phyloP scores from a whole-genome alignment of 2,329 filamentous ascomycete genomes.

The Claviceps pusilla region DNA sequence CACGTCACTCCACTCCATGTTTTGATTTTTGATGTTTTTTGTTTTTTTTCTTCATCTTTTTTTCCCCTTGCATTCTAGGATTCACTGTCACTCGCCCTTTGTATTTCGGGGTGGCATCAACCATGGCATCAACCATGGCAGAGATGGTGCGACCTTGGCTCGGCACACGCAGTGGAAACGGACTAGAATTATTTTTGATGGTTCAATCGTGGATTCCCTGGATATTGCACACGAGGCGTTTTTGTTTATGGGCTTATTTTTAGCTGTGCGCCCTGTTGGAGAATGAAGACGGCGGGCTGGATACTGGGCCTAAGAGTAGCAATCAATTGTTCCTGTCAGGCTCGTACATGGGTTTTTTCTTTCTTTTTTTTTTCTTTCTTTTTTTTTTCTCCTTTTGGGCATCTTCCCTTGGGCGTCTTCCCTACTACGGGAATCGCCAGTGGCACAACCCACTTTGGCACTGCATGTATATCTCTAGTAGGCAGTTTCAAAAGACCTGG shows the following conservation, averaged over 20 bases:
- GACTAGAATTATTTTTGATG: not conserved
- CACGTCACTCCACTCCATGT: constrained; percentile 23
- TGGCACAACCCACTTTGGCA: constrained; percentile 4
- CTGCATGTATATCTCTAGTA: not conserved
- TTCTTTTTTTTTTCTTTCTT: too few relatives aligned
- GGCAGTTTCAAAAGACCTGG: not conserved
- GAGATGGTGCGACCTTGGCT: too few relatives aligned
- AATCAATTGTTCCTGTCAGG: not conserved
- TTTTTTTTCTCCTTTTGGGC: not conserved
- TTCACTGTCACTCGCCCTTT: not conserved
- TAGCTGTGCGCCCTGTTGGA: not conserved
- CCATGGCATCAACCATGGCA: too few relatives aligned
- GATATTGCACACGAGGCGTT: constrained; percentile 6
- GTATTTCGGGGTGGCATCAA: not conserved
- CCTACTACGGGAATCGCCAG: constrained; percentile 1
- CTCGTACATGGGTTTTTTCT: not conserved
- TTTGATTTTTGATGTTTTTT: not conserved
- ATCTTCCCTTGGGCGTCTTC: not conserved
- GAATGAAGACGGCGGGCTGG: constrained; percentile 1
- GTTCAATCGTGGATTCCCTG: constrained; percentile 2
- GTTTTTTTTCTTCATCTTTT: not conserved
- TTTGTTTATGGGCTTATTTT: not conserved
- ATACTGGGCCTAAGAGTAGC: not conserved
- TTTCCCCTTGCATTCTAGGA: not conserved
- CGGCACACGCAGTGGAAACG: not conserved